Evolutionary conservation across 306 rosid genomes (phyloP).

Genomic region (Prunus armeniaca): DNA sequence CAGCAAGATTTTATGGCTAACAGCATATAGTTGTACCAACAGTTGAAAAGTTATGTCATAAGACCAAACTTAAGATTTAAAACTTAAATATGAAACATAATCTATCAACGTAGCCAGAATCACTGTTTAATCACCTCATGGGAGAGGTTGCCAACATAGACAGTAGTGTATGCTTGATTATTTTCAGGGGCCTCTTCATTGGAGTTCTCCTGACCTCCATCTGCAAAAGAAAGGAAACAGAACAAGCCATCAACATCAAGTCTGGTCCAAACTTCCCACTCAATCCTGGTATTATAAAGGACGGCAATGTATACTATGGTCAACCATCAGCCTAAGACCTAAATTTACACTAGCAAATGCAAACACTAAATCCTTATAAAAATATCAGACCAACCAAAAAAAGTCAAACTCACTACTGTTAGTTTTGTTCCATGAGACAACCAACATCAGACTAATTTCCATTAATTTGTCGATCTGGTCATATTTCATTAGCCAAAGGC

Average conservation of each 20-base stretch:
- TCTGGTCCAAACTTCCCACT: not conserved
- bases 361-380: not conserved
- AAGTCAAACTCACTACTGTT: not conserved
- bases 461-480: not conserved
- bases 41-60: not conserved
- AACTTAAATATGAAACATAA: not conserved
- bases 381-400: not conserved
- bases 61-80: not conserved
- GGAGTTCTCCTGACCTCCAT: constrained; percentile 54
- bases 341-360: not conserved
- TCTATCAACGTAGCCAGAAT: constrained; percentile 1
- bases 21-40: not conserved
- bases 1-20: not conserved
- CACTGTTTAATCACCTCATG: constrained; percentile 51
- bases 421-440: not conserved
- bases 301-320: not conserved
- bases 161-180: constrained; percentile 75
- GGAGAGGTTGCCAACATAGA: constrained; percentile 87
- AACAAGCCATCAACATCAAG: not conserved
- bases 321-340: not conserved
- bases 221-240: constrained; percentile 35
- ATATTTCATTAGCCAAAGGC: not conserved
- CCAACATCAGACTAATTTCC: not conserved
- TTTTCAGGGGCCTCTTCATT: constrained; percentile 67
- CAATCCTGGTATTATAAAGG: not conserved